These are phyloP conservation scores for Yamadazyma endophytica DNA, from an alignment of 805 yeast species.

Conservation along the genomic window DNA sequence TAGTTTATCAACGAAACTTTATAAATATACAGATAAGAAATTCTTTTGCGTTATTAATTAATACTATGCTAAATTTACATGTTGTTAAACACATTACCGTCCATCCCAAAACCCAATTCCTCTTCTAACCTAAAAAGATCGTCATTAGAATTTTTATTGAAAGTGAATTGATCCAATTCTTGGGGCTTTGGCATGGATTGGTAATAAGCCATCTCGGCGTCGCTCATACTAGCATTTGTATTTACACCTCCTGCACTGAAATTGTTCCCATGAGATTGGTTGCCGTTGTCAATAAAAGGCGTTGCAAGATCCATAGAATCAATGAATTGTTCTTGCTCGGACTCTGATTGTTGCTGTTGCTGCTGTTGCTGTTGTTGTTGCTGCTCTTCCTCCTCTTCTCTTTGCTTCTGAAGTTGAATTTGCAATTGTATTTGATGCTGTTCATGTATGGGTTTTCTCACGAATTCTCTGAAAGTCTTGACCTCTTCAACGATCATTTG, in stretches of 20 bases:
- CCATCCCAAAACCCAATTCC: slow-evolving; percentile 43
- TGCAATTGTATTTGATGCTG: slow-evolving; percentile 41
- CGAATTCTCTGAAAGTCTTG: slow-evolving; percentile 69
- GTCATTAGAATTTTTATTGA: slow-evolving; percentile 10
- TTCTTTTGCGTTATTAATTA: too few relatives aligned
- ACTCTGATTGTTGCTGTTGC: slow-evolving; percentile 14
- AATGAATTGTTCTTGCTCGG: slow-evolving; percentile 6
- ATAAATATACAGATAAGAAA: too few relatives aligned
- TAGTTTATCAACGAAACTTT: too few relatives aligned
- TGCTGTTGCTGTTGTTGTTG: slow-evolving; percentile 16
- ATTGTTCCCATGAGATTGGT: slow-evolving; percentile 12
- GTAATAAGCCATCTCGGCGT: slow-evolving; percentile 24
- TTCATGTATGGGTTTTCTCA: slow-evolving; percentile 67
- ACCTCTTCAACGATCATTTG: slow-evolving; percentile 81
- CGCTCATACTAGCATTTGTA: slow-evolving; percentile 13
- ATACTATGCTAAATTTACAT: too few relatives aligned
- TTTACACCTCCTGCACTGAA: slow-evolving; percentile 15
- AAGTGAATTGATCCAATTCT: slow-evolving; percentile 36
- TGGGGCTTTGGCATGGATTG: slow-evolving; percentile 41
- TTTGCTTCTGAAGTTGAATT: slow-evolving; percentile 25
- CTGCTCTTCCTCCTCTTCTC: slow-evolving; percentile 15
- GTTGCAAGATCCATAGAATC: slow-evolving; percentile 12
- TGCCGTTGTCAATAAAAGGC: slow-evolving; percentile 9
- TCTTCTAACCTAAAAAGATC: slow-evolving; percentile 39
- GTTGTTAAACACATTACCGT: slow-evolving; percentile 22